Percentiles rank a stretch among this genome's conserved stretches.
phyloP scores from a whole-genome alignment of 345 rosid species.

The Euphorbia tirucalli region DNA sequence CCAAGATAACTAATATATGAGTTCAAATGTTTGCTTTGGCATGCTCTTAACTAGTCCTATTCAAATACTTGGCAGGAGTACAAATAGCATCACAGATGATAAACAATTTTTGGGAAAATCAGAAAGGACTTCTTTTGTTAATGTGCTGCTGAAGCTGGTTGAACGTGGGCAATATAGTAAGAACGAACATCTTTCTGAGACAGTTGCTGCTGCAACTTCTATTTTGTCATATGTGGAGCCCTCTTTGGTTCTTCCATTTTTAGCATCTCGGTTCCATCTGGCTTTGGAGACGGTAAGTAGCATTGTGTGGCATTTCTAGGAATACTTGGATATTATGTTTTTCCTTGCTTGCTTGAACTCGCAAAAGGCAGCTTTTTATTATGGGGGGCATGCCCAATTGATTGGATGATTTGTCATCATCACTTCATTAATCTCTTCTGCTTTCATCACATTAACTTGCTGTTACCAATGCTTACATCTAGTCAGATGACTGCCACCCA shows the following conservation, averaged over 20 bases:
- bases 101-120: slow-evolving; percentile 54
- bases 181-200: slow-evolving; percentile 93
- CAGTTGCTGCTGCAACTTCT: slow-evolving; percentile 96
- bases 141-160: slow-evolving; percentile 70
- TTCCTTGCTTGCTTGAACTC: background rate
- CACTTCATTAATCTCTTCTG: slow-evolving; percentile 14
- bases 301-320: slow-evolving; percentile 13
- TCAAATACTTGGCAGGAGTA: slow-evolving; percentile 47
- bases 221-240: slow-evolving; percentile 94
- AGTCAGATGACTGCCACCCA: slow-evolving; percentile 98
- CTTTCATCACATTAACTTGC: slow-evolving; percentile 36
- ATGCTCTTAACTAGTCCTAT: slow-evolving; percentile 31
- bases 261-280: slow-evolving; percentile 88
- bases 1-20: slow-evolving; percentile 15
- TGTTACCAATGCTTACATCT: slow-evolving; percentile 49
- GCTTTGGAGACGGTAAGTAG: slow-evolving; percentile 98
- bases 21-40: slow-evolving; percentile 16
- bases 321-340: slow-evolving; percentile 1
- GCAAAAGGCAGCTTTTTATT: background rate
- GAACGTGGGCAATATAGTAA: slow-evolving; percentile 99
- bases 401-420: slow-evolving; percentile 4
- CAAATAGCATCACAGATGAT: slow-evolving; percentile 32
- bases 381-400: background rate
- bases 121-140: slow-evolving; percentile 75
- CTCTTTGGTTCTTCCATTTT: slow-evolving; percentile 87